Evolutionary conservation across 2,329 filamentous ascomycete species (phyloP).

Genomic region (Calonectria crousiana): DNA sequence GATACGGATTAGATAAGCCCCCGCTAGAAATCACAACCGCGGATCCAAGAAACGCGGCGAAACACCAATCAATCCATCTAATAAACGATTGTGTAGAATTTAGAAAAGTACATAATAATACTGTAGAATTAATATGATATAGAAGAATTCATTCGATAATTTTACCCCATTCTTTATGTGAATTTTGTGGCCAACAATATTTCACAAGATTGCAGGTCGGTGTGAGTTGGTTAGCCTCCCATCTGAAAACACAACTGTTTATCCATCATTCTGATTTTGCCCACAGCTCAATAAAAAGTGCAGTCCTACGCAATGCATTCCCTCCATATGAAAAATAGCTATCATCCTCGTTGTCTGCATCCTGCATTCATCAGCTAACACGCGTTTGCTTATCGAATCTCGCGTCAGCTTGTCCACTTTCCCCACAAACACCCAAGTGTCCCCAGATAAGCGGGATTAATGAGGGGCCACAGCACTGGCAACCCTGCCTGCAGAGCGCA

Average conservation of each 20-base stretch:
- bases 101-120: not conserved
- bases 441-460: constrained; percentile 1
- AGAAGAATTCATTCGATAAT: not conserved
- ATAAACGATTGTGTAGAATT: not conserved
- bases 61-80: not conserved
- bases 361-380: not conserved
- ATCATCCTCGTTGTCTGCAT: not conserved
- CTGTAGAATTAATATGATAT: too few species aligned
- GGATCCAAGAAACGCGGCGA: not conserved
- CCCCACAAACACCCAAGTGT: not conserved
- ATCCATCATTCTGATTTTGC: not conserved
- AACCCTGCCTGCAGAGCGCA: not conserved
- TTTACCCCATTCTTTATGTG: not conserved
- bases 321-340: not conserved
- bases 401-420: not conserved
- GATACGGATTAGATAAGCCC: not conserved
- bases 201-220: too few species aligned
- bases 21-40: not conserved
- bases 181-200: too few species aligned
- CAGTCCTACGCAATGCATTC: not conserved
- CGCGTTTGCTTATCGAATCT: not conserved
- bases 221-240: too few species aligned
- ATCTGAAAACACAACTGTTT: not conserved
- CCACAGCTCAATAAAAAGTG: not conserved
- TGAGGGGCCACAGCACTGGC: not conserved